Evolutionary conservation across 768 basidiomycete species (phyloP).

Genomic region (Pseudohyphozyma bogoriensis): DNA sequence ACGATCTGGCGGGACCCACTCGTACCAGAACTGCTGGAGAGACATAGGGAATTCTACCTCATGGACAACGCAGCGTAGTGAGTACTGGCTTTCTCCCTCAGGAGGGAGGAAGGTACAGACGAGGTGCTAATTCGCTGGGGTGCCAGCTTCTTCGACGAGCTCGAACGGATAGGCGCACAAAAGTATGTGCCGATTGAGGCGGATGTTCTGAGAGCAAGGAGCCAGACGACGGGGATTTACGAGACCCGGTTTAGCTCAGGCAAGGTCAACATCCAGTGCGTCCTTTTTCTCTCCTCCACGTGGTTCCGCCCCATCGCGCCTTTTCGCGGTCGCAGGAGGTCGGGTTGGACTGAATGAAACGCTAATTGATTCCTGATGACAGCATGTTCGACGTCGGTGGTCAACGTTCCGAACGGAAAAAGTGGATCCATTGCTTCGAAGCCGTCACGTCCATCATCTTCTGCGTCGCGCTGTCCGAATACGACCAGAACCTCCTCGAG

Average conservation of each 20-base stretch:
- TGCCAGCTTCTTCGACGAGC: constrained; percentile 78
- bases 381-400: constrained; percentile 71
- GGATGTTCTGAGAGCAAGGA: constrained; percentile 74
- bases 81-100: no score
- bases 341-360: no score
- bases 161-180: constrained; percentile 64
- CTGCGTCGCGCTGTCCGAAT: constrained; percentile 63
- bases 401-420: constrained; percentile 69
- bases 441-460: constrained; percentile 72
- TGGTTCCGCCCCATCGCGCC: no score
- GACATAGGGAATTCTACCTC: constrained; percentile 63
- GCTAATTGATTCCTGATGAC: neutral
- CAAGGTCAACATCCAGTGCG: constrained; percentile 43
- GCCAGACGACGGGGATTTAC: constrained; percentile 82
- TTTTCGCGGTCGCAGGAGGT: no score
- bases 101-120: no score
- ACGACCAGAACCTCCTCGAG: constrained; percentile 62
- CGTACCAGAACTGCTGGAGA: constrained; percentile 43
- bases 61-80: constrained; percentile 90
- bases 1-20: constrained; percentile 45
- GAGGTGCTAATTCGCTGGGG: no score
- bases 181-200: constrained; percentile 80
- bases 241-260: constrained; percentile 61
- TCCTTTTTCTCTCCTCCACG: constrained; percentile 2
- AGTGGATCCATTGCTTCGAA: constrained; percentile 72